Evolutionary conservation across 345 rosid genomes (phyloP), one percentile per base, ranked within the genome.

Genomic region (Balakata baccata): DNA sequence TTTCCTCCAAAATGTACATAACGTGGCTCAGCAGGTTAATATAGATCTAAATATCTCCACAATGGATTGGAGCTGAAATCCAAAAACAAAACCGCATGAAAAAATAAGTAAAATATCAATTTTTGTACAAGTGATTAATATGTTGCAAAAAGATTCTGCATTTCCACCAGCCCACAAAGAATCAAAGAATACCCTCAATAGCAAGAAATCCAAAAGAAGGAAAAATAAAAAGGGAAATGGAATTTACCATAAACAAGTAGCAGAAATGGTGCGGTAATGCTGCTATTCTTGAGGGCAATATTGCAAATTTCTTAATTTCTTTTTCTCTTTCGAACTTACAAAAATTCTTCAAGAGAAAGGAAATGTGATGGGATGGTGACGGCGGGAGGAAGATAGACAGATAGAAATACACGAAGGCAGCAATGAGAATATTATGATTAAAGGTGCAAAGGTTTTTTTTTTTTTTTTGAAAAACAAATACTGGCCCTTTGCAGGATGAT

Each of bases 401-500:
- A 75, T 69, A 29, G 76, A 75, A 43, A 86, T 81, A 75, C 59
- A 79, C 82, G 72, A 75, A 85, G 80, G 82, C 81, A 83, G 81
- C 83, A 86, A 81, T 56, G 74, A 76, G 77, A 69, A 80, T 77
- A 76, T n/a, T n/a, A 64, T 66, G 53, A 34, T 34, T 11, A 11
- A 34, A 14, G 7, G 46, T 45, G 25, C 25, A 46, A 66, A 63
- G 18, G 23, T 2, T 14, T 0, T 17, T 3, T 41, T 9, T 16
- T 70, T 47, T 61, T 85, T 64, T 63, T n/a, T n/a, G n/a, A n/a
- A n/a, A n/a, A n/a, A n/a, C 84, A 77, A 73, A 75, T 79, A 78
- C 89, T 85, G 88, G 87, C 90, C 75, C 77, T 66, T 80, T 69
- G 72, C 79, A 70, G 80, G 89, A 89, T 89, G 92, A 89, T 86